Evolutionary conservation across 768 basidiomycete species (phyloP).

Genomic region (Fomitopsis pulvina): DNA sequence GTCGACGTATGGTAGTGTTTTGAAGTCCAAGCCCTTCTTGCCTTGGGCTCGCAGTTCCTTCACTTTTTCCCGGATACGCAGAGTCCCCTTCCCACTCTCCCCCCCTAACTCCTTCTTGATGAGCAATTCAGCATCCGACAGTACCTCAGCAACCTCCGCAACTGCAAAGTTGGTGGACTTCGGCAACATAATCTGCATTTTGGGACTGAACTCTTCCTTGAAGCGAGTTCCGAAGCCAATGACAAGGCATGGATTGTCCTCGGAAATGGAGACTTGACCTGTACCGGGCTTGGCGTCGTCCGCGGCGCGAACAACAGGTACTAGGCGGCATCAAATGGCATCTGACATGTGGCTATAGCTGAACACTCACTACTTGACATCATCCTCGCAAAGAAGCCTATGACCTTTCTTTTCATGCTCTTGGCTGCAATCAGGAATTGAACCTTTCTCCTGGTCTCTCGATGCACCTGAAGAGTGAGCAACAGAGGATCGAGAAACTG

Average conservation of each 20-base stretch:
- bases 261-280: conserved; percentile 66
- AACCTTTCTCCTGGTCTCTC: conserved; percentile 75
- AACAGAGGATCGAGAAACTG: conserved; percentile 87
- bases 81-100: conserved; percentile 69
- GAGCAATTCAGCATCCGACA: conserved; percentile 81
- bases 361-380: conserved; percentile 78
- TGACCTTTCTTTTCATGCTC: conserved; percentile 71
- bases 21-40: conserved; percentile 65
- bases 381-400: conserved; percentile 79
- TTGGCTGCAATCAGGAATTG: conserved; percentile 86
- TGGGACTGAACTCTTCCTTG: conserved; percentile 59
- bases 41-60: conserved; percentile 53
- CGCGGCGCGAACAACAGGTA: conserved; percentile 89
- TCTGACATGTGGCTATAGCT: not conserved
- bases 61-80: conserved; percentile 59
- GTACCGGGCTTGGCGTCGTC: conserved; percentile 75
- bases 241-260: conserved; percentile 74
- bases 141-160: conserved; percentile 81
- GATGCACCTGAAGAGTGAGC: conserved; percentile 58
- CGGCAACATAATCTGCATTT: conserved; percentile 83
- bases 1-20: conserved; percentile 82
- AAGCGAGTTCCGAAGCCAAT: conserved; percentile 81
- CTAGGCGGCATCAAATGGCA: conserved; percentile 31
- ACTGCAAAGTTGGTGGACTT: conserved; percentile 69
- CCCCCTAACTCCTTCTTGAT: conserved; percentile 86